Conservation (phyloP, 2,329 filamentous ascomycete genomes). For the Paecilomyces fulvus region DNA sequence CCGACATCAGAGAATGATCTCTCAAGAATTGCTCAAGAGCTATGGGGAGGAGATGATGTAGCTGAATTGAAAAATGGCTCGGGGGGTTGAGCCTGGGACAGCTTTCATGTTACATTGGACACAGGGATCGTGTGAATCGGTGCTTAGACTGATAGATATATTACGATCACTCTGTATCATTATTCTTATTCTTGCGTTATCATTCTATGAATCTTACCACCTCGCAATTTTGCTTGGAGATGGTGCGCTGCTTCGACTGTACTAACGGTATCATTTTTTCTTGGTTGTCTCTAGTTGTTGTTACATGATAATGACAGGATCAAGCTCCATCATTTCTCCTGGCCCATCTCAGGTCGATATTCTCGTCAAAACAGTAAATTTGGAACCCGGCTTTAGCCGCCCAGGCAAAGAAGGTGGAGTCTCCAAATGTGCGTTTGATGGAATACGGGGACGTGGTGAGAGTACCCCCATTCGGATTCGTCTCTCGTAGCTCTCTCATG, state of each 20-base stretch:
- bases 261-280: background rate
- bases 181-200: background rate
- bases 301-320: background rate
- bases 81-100: background rate
- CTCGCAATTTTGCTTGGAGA: background rate
- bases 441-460: background rate
- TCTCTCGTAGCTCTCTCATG: no score
- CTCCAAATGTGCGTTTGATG: slow-evolving; percentile 4
- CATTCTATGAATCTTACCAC: background rate
- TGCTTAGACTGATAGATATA: background rate
- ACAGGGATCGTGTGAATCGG: background rate
- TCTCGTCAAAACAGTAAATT: slow-evolving; percentile 18
- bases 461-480: no score
- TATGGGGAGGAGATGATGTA: background rate
- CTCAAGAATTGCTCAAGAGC: background rate
- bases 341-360: background rate
- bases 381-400: slow-evolving; percentile 8
- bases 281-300: background rate
- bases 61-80: background rate
- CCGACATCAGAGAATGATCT: background rate
- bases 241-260: background rate
- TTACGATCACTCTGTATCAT: background rate
- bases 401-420: slow-evolving; percentile 8
- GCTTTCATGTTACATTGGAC: background rate
- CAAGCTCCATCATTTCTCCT: background rate